Base-by-base conservation (phyloP, 192 early-diverging fungal species). In the Rhizophagus sp. region DNA sequence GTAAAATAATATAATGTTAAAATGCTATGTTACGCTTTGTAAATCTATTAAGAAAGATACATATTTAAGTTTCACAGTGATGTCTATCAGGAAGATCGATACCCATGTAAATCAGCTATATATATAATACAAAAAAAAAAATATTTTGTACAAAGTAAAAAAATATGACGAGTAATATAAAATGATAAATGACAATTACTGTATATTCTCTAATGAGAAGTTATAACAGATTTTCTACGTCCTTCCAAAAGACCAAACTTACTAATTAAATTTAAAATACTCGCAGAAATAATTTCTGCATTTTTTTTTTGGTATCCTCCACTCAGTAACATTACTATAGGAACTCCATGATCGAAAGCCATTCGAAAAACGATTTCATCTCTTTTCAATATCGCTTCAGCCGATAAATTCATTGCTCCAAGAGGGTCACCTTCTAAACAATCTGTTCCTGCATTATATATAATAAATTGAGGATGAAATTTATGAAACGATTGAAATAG, bases 291-390 rank as follows among this genome's bases (percentile, higher is more conserved):
- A 70, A 81, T 70, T 11, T 78, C 79, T 2, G 80, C 76, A 63
- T 81, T 81, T 76, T 78, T 78, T 24, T 70, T 81, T 63, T 78
- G 80, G 67, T 80, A 81, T 2, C 80, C 80, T 44, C 79, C 79
- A 57, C 79, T 73, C 41, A 80, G 62, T 9, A 80, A 30, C 79
- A 80, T 81, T 3, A 52, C 73, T 19, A 78, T 44, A 17, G 80
- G 80, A 34, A 81, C 47, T 27, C 79, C 63, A 44, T 73, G 47
- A 27, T 75, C 67, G 1, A 79, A n/a, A 33, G 81, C 80, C 65
- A 77, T 70, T 70, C 49, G 69, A 49, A 82, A 83, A 49, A 83
- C 76, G 19, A 71, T 22, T 47, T 57, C 36, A 67, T 73, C 71
- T 30, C 74, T 75, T 75, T 47, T 82, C 27, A 68, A 34, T 34